Conservation (phyloP, 805 yeast species). For the Ogataea populi-albae region DNA sequence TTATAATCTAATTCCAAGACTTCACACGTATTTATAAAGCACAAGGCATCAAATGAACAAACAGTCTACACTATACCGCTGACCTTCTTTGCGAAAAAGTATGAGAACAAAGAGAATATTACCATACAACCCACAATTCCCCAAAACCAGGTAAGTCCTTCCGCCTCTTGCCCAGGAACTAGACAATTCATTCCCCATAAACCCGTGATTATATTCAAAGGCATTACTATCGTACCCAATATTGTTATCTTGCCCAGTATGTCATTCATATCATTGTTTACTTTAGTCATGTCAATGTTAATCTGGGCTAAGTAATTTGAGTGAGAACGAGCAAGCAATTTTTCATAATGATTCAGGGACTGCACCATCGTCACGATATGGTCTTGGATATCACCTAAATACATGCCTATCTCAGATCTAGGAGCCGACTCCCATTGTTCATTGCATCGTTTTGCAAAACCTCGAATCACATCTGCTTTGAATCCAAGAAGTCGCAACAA, state of each 20-base stretch:
- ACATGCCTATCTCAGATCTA: slow-evolving; percentile 85
- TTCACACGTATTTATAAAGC: neutral
- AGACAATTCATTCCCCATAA: slow-evolving; percentile 98
- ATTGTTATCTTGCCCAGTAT: slow-evolving; percentile 91
- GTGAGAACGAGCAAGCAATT: slow-evolving; percentile 89
- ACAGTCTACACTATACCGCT: slow-evolving; percentile 28
- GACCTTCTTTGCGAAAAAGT: slow-evolving; percentile 45
- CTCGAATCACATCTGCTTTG: slow-evolving; percentile 97
- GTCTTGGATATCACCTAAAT: slow-evolving; percentile 95
- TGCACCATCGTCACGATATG: slow-evolving; percentile 98
- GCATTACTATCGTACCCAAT: slow-evolving; percentile 91
- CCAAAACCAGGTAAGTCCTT: slow-evolving; percentile 66
- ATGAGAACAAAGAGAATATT: slow-evolving; percentile 44
- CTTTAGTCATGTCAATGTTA: slow-evolving; percentile 96
- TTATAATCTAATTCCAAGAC: neutral
- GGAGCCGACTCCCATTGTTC: slow-evolving; percentile 82
- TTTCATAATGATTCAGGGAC: slow-evolving; percentile 90
- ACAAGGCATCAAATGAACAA: neutral
- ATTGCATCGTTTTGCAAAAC: slow-evolving; percentile 86
- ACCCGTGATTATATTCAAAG: slow-evolving; percentile 93
- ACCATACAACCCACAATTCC: slow-evolving; percentile 47
- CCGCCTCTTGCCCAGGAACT: slow-evolving; percentile 85
- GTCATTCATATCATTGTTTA: slow-evolving; percentile 95
- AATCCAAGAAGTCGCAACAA: slow-evolving; percentile 78
- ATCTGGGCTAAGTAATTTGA: slow-evolving; percentile 95